These are phyloP conservation scores for Arabidopsis thaliana DNA, from an alignment of 345 rosid genomes.

Conservation along the genomic window TAIR10.1 NC_003075.7:15477001-15477500, in stretches of 20 bases:
- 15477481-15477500: background rate
- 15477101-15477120: slow-evolving; percentile 29
- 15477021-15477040: background rate
- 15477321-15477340: background rate
- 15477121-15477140: slow-evolving; percentile 23
- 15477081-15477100: background rate
- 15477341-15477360: slow-evolving; percentile 8
- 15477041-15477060: background rate
- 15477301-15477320: too few relatives aligned
- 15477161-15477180: background rate
- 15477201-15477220: background rate
- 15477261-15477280: background rate
- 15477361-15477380: background rate
- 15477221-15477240: too few relatives aligned
- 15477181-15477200: background rate
- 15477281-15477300: background rate
- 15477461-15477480: background rate
- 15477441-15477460: background rate
- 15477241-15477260: background rate
- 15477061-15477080: slow-evolving; percentile 22
- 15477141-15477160: slow-evolving; percentile 37
- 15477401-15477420: background rate
- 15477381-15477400: background rate
- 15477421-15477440: background rate
- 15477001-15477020: background rate